Conservation (phyloP, 768 basidiomycete species). For the Suillus paluster region DNA sequence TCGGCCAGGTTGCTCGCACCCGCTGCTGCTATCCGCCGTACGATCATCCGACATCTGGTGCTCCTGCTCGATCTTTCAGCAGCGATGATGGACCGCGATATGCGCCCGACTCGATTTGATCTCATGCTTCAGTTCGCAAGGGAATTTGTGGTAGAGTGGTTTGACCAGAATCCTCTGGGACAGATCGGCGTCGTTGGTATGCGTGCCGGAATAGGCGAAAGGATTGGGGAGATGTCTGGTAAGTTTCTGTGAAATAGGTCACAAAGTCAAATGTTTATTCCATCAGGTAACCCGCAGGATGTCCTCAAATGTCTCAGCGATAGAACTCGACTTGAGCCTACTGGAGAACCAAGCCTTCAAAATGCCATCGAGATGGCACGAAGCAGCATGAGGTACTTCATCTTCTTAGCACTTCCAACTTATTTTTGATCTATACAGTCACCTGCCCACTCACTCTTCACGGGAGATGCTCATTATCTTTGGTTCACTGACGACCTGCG, state of each 20-base stretch:
- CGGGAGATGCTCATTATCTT: constrained; percentile 94
- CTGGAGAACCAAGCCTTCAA: constrained; percentile 94
- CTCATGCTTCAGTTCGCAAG: constrained; percentile 87
- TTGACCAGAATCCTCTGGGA: constrained; percentile 98
- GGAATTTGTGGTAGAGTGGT: constrained; percentile 95
- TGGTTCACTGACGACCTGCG: constrained; percentile 94
- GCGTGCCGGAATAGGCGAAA: constrained; percentile 88
- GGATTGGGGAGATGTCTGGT: constrained; percentile 94
- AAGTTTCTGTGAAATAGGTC: constrained; percentile 24
- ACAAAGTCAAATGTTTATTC: constrained; percentile 12
- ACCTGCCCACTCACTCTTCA: constrained; percentile 96
- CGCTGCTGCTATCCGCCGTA: constrained; percentile 86
- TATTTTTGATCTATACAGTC: constrained; percentile 51
- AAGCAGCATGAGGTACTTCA: constrained; percentile 82
- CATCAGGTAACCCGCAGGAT: constrained; percentile 90
- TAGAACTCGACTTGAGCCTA: constrained; percentile 85
- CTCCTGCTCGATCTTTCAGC: constrained; percentile 90
- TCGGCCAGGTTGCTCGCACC: constrained; percentile 74
- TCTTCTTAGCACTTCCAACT: constrained; percentile 1
- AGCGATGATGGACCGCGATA: constrained; percentile 95
- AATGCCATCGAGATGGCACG: constrained; percentile 98
- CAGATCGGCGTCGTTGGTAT: constrained; percentile 96
- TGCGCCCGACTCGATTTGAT: constrained; percentile 94
- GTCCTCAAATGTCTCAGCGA: constrained; percentile 87
- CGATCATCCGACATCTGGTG: constrained; percentile 95